phyloP scores from a whole-genome alignment of 2,329 filamentous ascomycete genomes.

The Bimuria novae-zelandiae region DNA sequence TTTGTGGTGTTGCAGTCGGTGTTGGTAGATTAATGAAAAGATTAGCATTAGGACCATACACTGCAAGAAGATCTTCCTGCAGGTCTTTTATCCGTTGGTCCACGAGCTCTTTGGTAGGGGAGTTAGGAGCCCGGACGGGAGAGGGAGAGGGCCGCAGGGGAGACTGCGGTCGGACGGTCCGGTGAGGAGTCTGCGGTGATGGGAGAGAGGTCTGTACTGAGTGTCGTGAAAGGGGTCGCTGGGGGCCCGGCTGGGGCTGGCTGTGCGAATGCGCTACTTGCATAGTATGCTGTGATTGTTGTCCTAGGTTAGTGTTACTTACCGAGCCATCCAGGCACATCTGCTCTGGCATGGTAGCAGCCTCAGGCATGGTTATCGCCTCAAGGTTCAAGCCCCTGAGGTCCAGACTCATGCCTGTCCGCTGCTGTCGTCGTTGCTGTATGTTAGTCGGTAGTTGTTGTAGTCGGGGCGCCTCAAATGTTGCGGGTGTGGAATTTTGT shows the following conservation, averaged over 20 bases:
- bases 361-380: conserved; percentile 29
- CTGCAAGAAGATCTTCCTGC: conserved; percentile 50
- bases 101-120: conserved; percentile 41
- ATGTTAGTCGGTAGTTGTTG: conserved; percentile 66
- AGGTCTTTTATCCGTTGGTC: conserved; percentile 49
- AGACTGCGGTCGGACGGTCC: conserved; percentile 38
- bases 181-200: conserved; percentile 42
- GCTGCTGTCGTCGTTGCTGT: conserved; percentile 61
- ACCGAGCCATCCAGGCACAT: conserved; percentile 50
- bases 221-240: conserved; percentile 44
- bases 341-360: conserved; percentile 50
- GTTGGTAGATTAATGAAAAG: conserved; percentile 59
- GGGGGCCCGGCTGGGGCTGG: conserved; percentile 76
- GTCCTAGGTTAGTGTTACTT: conserved; percentile 64
- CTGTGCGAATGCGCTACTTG: conserved; percentile 90
- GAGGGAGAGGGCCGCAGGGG: conserved; percentile 41
- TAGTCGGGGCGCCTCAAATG: conserved; percentile 76
- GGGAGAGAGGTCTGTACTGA: conserved; percentile 45
- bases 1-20: conserved; percentile 56
- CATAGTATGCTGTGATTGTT: conserved; percentile 75
- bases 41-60: conserved; percentile 49
- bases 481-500: conserved; percentile 83
- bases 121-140: conserved; percentile 39
- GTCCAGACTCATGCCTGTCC: conserved; percentile 84
- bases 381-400: conserved; percentile 64